Base-by-base conservation (phyloP, 2,329 filamentous ascomycete species). In the Colletotrichum graminicola region DNA sequence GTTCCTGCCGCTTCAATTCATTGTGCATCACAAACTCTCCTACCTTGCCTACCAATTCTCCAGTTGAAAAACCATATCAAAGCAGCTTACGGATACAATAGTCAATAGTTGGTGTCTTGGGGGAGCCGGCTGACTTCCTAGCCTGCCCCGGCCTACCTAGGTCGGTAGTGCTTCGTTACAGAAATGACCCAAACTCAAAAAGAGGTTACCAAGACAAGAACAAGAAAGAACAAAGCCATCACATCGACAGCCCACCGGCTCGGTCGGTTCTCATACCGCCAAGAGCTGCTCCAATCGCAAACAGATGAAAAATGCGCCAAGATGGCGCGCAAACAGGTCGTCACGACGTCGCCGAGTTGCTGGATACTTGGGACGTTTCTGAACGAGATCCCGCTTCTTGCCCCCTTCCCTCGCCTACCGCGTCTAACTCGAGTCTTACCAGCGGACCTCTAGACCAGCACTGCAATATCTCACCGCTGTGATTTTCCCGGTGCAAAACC, bases 171-270 rank as follows among this genome's bases (percentile, higher is more conserved):
- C 64, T 59, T 59, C 59, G 65, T 60, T 72, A 64, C 60, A 61
- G 52, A 55, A 69, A 69, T 41, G 69, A 60, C 26, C 39, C 26
- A 64, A 72, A 60, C 54, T 69, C 14, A 36, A 60, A 62, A 55
- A 23, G 11, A n/a, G 43, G n/a, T 23, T 21, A 51, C 23, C 5
- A 26, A 16, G 23, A 51, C 45, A 51, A 7, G 12, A 49, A 47
- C 41, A 23, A 12, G 21, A 12, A 51, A 16, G 23, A 51, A 51
- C n/a, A 51, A 56, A 18, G 8, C 11, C 18, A 52, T 41, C 26
- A 29, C 49, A 32, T 45, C 34, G 29, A 43, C 43, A 54, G 54
- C 23, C n/a, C n/a, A 16, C 32, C 5, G 36, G 6, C 39, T 63
- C 18, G 47, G 29, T 41, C 21, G 32, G 43, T 39, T 49, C 34